Evolutionary conservation across 768 basidiomycete species (phyloP).

Genomic region (Polyporus arcularius): DNA sequence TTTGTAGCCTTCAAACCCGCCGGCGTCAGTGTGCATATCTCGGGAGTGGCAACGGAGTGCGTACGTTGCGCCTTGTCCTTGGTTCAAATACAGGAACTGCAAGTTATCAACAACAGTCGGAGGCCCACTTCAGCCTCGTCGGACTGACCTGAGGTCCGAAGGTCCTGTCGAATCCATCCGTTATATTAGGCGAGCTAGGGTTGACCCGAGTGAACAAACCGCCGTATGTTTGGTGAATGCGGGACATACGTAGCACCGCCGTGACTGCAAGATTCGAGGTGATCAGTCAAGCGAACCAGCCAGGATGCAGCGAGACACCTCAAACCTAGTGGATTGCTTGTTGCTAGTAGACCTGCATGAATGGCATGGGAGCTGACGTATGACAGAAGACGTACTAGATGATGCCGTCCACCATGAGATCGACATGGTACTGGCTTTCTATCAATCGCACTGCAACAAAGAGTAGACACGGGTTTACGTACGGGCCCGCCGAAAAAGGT

Average conservation of each 20-base stretch:
- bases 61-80: slow-evolving; percentile 7
- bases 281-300: not conserved
- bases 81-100: slow-evolving; percentile 21
- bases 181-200: slow-evolving; percentile 27
- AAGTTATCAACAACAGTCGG: not conserved
- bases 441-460: not conserved
- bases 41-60: not conserved
- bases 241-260: slow-evolving; percentile 16
- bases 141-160: slow-evolving; percentile 28
- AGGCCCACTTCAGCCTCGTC: too few relatives aligned
- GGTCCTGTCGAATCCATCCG: slow-evolving; percentile 31
- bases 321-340: slow-evolving; percentile 19
- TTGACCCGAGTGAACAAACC: not conserved
- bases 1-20: slow-evolving; percentile 7
- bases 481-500: slow-evolving; percentile 25
- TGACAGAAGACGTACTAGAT: slow-evolving; percentile 13
- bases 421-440: slow-evolving; percentile 12
- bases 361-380: too few relatives aligned
- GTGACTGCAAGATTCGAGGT: not conserved
- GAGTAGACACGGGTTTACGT: not conserved
- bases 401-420: slow-evolving; percentile 22
- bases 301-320: not conserved
- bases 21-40: not conserved
- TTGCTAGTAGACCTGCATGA: slow-evolving; percentile 2
- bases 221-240: not conserved